These are phyloP conservation scores for Plicaturopsis crispa DNA, from an alignment of 768 basidiomycete species.

Conservation along the genomic window DNA sequence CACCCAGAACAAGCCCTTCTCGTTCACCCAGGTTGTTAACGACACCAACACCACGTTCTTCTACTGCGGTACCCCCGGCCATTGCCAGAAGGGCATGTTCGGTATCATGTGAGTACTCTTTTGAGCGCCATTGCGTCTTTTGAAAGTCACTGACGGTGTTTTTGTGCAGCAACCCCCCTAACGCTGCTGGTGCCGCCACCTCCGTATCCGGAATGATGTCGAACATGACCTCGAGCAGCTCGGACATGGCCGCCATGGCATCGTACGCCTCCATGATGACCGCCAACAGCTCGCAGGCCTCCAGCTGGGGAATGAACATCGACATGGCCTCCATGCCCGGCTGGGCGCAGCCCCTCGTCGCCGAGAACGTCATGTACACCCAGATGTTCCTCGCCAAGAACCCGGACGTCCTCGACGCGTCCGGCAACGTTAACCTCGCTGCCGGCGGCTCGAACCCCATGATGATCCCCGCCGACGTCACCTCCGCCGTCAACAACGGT, in stretches of 20 bases:
- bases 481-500: constrained; percentile 33
- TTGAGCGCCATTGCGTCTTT: background rate
- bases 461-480: constrained; percentile 55
- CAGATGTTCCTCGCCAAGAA: constrained; percentile 38
- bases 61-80: constrained; percentile 63
- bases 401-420: constrained; percentile 39
- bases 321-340: constrained; percentile 47
- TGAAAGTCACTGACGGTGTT: constrained; percentile 7
- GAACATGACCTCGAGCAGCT: constrained; percentile 35
- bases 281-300: constrained; percentile 35
- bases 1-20: constrained; percentile 40
- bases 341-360: constrained; percentile 41
- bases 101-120: constrained; percentile 49
- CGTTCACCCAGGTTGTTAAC: constrained; percentile 66
- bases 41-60: constrained; percentile 66
- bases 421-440: constrained; percentile 46
- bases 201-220: constrained; percentile 51
- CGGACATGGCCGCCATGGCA: constrained; percentile 49
- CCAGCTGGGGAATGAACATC: constrained; percentile 56
- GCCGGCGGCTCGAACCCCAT: constrained; percentile 35
- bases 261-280: constrained; percentile 43
- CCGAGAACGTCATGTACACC: constrained; percentile 50
- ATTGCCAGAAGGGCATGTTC: constrained; percentile 84
- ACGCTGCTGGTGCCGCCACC: constrained; percentile 32
- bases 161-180: constrained; percentile 50